Percentiles rank a stretch among this genome's conserved stretches.
Conservation (phyloP, 2,329 filamentous ascomycete species). For the Fusarium albidum region DNA sequence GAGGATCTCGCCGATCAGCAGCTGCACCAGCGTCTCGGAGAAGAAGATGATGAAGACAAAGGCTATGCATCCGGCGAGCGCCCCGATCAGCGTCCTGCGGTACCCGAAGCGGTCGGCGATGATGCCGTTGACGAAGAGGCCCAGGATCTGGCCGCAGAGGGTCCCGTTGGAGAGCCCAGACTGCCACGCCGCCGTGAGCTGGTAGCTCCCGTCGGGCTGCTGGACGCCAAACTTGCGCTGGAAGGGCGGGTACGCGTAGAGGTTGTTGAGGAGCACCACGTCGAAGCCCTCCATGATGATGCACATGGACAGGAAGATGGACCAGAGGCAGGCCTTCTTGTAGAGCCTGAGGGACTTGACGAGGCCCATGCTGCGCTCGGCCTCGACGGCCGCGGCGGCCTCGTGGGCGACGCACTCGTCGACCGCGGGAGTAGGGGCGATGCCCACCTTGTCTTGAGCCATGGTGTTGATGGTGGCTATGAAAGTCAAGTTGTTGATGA, state of each 20-base stretch:
- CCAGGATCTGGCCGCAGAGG: constrained; percentile 58
- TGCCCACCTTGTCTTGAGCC: constrained; percentile 16
- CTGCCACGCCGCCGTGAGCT: constrained; percentile 61
- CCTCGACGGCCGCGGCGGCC: constrained; percentile 42
- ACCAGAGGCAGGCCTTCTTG: constrained; percentile 48
- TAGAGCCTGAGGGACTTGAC: constrained; percentile 51
- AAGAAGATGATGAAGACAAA: constrained; percentile 62
- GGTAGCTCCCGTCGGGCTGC: constrained; percentile 49
- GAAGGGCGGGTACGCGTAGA: constrained; percentile 52
- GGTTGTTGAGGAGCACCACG: constrained; percentile 47
- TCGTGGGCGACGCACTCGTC: constrained; percentile 31
- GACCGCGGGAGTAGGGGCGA: constrained; percentile 11
- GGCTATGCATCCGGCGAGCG: constrained; percentile 47
- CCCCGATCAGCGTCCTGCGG: constrained; percentile 55
- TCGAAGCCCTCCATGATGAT: constrained; percentile 55
- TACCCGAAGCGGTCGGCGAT: constrained; percentile 57
- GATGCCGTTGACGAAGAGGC: constrained; percentile 58
- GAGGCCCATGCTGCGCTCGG: constrained; percentile 46
- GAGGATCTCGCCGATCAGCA: constrained; percentile 56
- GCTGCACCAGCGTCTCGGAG: constrained; percentile 48
- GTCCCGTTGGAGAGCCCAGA: constrained; percentile 58
- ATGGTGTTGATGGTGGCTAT: no score
- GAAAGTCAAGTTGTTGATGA: background rate
- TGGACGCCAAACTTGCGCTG: constrained; percentile 49
- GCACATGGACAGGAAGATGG: constrained; percentile 47